A percentile compares a stretch with the other conserved stretches of the same genome.
Evolutionary conservation across 179 eudicot species (phyloP).

Genomic region (Beta corolliflora): DNA sequence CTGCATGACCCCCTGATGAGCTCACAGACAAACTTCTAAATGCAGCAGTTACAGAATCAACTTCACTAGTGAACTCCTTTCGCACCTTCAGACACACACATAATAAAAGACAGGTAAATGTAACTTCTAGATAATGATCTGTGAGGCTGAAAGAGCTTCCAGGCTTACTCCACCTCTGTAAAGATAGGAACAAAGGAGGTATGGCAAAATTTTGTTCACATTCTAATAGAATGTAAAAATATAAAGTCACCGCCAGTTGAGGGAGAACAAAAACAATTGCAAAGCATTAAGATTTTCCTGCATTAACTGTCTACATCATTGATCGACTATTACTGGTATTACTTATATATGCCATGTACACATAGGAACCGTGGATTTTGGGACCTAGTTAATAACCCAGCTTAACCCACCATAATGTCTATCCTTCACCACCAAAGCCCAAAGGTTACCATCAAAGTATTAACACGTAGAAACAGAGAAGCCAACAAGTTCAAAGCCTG

Average conservation of each 20-base stretch:
- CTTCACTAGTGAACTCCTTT: constrained; percentile 76
- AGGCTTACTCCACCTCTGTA: background rate
- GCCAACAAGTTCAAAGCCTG: no score
- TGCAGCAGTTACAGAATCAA: constrained; percentile 65
- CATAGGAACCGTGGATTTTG: no score
- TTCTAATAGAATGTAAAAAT: background rate
- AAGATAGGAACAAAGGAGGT: background rate
- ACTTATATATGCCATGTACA: no score
- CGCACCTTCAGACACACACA: constrained; percentile 50
- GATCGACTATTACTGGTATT: no score
- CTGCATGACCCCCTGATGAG: constrained; percentile 60
- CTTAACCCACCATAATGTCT: no score
- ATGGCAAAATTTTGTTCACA: background rate
- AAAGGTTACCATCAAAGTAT: no score
- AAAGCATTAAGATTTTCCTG: background rate
- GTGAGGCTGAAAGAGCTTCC: background rate
- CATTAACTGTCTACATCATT: no score
- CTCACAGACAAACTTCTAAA: constrained; percentile 53
- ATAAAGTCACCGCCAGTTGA: background rate
- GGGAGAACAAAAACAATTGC: background rate
- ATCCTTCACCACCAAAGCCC: no score
- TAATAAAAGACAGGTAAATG: background rate
- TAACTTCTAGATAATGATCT: background rate
- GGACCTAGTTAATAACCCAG: no score
- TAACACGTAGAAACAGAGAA: no score